Evolutionary conservation across 208 protist genomes (phyloP).

Genomic region (Trypanosoma avium): DNA sequence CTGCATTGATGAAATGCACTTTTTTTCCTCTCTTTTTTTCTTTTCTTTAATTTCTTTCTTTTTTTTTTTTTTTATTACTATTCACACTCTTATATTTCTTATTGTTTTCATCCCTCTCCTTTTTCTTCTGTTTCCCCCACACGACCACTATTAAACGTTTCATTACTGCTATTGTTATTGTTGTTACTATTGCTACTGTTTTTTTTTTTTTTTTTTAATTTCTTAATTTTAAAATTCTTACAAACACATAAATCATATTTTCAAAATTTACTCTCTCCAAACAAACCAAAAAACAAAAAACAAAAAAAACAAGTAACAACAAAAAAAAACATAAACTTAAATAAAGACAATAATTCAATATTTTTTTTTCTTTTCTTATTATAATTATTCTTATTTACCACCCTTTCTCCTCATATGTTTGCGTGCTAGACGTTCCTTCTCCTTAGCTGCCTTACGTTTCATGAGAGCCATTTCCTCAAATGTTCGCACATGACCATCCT

Average conservation of each 20-base stretch:
- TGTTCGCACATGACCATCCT: constrained; percentile 82
- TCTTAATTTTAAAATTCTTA: neutral
- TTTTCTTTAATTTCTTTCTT: constrained; percentile 1
- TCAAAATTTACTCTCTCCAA: neutral
- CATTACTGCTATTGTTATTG: neutral
- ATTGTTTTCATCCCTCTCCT: neutral
- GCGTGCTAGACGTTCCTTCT: constrained; percentile 65
- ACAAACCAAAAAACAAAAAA: neutral
- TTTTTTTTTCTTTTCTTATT: neutral
- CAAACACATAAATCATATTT: neutral
- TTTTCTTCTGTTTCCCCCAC: neutral
- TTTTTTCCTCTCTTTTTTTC: neutral
- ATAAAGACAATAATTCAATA: neutral
- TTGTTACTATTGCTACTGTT: neutral
- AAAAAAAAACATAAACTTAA: neutral
- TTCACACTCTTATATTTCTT: neutral
- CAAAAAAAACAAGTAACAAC: neutral
- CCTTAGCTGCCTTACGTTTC: constrained; percentile 79
- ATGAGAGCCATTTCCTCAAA: constrained; percentile 86
- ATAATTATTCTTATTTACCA: constrained; percentile 8
- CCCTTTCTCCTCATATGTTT: constrained; percentile 47
- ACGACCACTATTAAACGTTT: neutral
- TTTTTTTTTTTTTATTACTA: constrained; percentile 27
- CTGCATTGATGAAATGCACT: constrained; percentile 2
- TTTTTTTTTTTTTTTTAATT: neutral